phyloP scores from a whole-genome alignment of 1,139 yeast genomes.

The Arxiozyma telluris region DNA sequence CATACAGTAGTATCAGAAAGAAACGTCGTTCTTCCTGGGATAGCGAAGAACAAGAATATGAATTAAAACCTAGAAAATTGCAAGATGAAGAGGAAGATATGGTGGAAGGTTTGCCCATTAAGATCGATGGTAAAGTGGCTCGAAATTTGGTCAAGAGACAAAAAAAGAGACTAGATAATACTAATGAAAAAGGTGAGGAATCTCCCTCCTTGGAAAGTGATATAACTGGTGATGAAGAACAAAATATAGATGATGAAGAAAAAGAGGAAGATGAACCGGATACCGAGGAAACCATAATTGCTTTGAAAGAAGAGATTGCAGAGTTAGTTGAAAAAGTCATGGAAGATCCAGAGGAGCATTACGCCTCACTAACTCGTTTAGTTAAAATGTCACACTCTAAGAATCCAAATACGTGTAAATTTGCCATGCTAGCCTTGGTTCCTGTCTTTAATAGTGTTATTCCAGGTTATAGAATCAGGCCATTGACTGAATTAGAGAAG shows the following conservation, averaged over 20 bases:
- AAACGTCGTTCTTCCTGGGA: conserved; percentile 34
- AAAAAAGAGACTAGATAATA: conserved; percentile 32
- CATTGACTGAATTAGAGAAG: conserved; percentile 71
- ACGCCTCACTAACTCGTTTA: conserved; percentile 55
- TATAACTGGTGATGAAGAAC: background rate
- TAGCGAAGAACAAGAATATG: conserved; percentile 65
- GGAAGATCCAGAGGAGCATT: conserved; percentile 87
- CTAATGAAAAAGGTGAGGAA: conserved; percentile 27
- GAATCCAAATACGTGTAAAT: conserved; percentile 60
- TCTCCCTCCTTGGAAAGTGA: background rate
- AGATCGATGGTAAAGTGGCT: conserved; percentile 60
- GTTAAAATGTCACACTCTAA: conserved; percentile 63
- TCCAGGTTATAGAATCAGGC: conserved; percentile 81
- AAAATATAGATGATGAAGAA: conserved; percentile 9
- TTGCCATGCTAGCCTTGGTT: conserved; percentile 68
- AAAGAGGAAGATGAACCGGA: conserved; percentile 42
- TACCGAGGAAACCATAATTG: conserved; percentile 49
- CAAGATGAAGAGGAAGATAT: conserved; percentile 35
- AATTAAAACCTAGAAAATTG: conserved; percentile 45
- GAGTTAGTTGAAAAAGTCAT: conserved; percentile 65
- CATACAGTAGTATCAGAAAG: conserved; percentile 12
- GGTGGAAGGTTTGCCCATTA: conserved; percentile 76
- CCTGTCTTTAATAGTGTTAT: conserved; percentile 79
- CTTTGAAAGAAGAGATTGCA: conserved; percentile 77
- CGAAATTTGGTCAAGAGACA: conserved; percentile 40